These are phyloP conservation scores for Alloascoidea hylecoeti DNA, from an alignment of 805 yeast genomes.

Conservation along the genomic window DNA sequence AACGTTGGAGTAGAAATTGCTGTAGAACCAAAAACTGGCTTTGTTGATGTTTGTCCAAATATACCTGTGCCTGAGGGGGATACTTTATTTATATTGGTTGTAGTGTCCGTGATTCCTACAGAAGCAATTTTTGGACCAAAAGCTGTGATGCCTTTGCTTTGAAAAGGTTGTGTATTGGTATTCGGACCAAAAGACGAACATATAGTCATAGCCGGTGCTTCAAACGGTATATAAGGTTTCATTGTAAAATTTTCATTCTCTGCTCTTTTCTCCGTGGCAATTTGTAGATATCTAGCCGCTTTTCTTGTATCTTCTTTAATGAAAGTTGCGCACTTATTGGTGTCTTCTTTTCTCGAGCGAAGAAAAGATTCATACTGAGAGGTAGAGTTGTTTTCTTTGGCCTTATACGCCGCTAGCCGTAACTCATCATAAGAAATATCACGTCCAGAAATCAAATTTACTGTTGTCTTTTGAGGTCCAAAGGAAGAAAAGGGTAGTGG, in stretches of 20 bases:
- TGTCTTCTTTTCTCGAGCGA: conserved; percentile 25
- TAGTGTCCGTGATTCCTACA: not conserved
- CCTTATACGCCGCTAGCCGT: conserved; percentile 8
- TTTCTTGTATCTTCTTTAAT: conserved; percentile 25
- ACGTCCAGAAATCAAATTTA: conserved; percentile 7
- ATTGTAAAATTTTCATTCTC: conserved; percentile 14
- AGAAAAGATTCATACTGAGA: not conserved
- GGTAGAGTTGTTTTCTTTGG: conserved; percentile 1
- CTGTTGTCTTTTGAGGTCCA: not conserved
- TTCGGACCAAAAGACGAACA: conserved; percentile 7
- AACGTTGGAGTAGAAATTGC: not conserved
- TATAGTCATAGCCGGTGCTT: conserved; percentile 3
- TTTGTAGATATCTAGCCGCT: conserved; percentile 46
- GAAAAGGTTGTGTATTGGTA: not conserved
- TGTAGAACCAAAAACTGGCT: not conserved
- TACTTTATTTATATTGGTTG: no score
- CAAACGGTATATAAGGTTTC: conserved; percentile 20
- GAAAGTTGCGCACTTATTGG: conserved; percentile 25
- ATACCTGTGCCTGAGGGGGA: not conserved
- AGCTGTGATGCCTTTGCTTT: conserved; percentile 3
- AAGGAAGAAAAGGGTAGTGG: not conserved
- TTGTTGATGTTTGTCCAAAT: conserved; percentile 1
- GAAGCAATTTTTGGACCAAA: conserved; percentile 3
- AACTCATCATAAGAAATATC: conserved; percentile 10
- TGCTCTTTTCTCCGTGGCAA: conserved; percentile 21